phyloP scores from a whole-genome alignment of 1,284 basidiomycete genomes.

The Cystobasidiaceae sp. region DNA sequence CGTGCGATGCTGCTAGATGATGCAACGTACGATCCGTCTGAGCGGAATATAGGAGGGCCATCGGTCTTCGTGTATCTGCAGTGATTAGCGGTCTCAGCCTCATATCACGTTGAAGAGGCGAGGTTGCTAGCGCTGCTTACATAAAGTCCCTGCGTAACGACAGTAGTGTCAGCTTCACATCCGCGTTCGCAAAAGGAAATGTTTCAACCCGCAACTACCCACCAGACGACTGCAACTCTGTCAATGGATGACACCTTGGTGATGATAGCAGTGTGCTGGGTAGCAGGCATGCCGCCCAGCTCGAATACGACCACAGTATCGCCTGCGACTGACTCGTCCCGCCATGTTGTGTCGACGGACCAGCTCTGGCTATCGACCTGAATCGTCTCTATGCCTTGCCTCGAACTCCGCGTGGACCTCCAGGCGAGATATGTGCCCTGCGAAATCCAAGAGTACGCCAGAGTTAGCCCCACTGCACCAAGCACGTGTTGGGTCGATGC shows the following conservation, averaged over 20 bases:
- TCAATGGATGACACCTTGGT: background rate
- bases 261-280: background rate
- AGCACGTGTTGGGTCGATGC: background rate
- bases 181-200: background rate
- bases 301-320: background rate
- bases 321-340: background rate
- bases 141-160: background rate
- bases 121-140: too few relatives aligned
- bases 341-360: background rate
- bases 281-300: background rate
- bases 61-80: too few relatives aligned
- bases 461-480: background rate
- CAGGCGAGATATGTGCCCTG: background rate
- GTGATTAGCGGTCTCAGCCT: too few relatives aligned
- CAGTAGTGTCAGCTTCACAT: background rate
- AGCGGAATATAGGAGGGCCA: too few relatives aligned
- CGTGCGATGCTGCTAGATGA: too few relatives aligned
- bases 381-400: background rate
- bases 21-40: too few relatives aligned
- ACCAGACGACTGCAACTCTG: background rate
- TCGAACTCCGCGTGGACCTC: background rate
- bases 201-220: background rate
- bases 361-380: background rate
- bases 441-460: background rate
- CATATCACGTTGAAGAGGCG: too few relatives aligned